Conservation (phyloP, 805 yeast species). For the Metschnikowia chrysomelidarum region DNA sequence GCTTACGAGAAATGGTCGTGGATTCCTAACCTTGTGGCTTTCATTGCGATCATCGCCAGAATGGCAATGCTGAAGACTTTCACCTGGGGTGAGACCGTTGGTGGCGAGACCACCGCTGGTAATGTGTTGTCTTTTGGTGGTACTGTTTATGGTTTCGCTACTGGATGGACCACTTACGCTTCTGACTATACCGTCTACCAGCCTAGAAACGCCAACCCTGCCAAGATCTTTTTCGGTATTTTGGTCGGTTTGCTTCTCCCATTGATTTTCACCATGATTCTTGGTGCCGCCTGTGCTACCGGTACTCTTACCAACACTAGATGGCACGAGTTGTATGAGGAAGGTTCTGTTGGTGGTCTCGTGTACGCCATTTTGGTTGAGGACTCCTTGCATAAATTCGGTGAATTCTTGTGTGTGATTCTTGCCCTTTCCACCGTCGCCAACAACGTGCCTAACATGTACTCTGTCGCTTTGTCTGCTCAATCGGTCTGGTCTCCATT, state of each 20-base stretch:
- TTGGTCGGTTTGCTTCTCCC: constrained; percentile 65
- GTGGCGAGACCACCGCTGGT: constrained; percentile 73
- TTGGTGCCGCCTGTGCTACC: constrained; percentile 85
- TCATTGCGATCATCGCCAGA: constrained; percentile 77
- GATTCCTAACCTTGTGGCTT: constrained; percentile 76
- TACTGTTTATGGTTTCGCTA: constrained; percentile 80
- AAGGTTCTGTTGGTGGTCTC: constrained; percentile 74
- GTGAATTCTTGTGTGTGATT: constrained; percentile 83
- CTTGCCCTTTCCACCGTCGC: constrained; percentile 85
- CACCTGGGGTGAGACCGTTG: constrained; percentile 27
- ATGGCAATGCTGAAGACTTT: constrained; percentile 67
- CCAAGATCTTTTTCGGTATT: constrained; percentile 62
- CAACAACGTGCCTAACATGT: constrained; percentile 91
- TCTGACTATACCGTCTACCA: constrained; percentile 90
- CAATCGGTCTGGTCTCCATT: constrained; percentile 81
- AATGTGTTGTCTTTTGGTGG: constrained; percentile 78
- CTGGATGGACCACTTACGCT: constrained; percentile 94
- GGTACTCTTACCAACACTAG: constrained; percentile 48
- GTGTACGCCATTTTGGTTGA: constrained; percentile 74
- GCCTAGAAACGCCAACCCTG: constrained; percentile 59
- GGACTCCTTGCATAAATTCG: constrained; percentile 82
- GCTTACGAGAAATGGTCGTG: constrained; percentile 81
- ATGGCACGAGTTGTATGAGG: constrained; percentile 51
- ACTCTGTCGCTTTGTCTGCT: constrained; percentile 82
- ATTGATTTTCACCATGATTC: constrained; percentile 64